Base-by-base conservation (phyloP, 164 flowering plant species). In the Stephania cephalantha region DNA sequence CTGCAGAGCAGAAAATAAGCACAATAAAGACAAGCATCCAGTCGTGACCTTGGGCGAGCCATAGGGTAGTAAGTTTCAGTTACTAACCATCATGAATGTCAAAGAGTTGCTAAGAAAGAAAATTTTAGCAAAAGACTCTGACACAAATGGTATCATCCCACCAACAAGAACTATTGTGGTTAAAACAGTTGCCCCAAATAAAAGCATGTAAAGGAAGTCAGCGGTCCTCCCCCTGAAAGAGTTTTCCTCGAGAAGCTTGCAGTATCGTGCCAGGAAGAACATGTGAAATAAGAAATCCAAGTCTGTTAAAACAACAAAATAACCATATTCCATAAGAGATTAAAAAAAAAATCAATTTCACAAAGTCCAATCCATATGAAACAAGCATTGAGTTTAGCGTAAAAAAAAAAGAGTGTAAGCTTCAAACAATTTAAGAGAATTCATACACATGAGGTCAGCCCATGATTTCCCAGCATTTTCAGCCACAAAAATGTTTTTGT, bases 171-270 rank as follows among this genome's bases (percentile, higher is more conserved):
- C 98, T 78, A 89, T 92, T 46, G 90, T 93, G 58, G 98, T 96
- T 69, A 96, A 86, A 52, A 92, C 90, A 70, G 93, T 82, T 50
- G 98, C 99, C n/a, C 99, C 99, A 87, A 96, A 96, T 74, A 96
- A 85, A 25, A 96, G 94, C 99, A 96, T 96, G 82, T 92, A 96
- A 83, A 96, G 91, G 88, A 96, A 96, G 84, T 96, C 99, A 44
- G 99, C 98, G 8, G 99, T 94, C 83, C 91, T 88, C 78, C 99
- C 97, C 85, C 99, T 87, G 83, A 96, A 96, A 6, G 99, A 94
- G 76, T 96, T 96, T 86, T 96, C 99, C 82, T 96, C 99, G 70
- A 96, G 99, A 79, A 96, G 97, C 82, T 94, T 96, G 93, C 98
- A 96, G 87, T 96, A 96, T 66, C 99, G 91, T 53, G 97, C 97